Percentiles rank a stretch among this genome's conserved stretches.
These are phyloP conservation scores for Detonula confervacea DNA, from an alignment of 352 stramenopile species.

Conservation along the genomic window DNA sequence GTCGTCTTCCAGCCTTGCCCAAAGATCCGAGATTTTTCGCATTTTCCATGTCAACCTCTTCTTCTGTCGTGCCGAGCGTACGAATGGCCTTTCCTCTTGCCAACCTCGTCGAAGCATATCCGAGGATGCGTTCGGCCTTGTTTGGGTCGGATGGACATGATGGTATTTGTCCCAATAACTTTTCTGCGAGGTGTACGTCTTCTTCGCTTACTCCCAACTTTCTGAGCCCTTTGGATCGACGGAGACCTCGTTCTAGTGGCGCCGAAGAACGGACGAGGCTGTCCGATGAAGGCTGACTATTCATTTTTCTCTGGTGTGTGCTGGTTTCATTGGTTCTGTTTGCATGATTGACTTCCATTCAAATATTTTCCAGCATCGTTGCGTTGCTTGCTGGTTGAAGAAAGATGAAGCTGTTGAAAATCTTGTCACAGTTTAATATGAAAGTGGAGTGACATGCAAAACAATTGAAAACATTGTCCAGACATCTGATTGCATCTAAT, in stretches of 20 bases:
- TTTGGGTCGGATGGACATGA: constrained; percentile 23
- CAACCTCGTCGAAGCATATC: constrained; percentile 34
- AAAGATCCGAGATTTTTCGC: constrained; percentile 46
- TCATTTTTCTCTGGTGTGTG: constrained; percentile 5
- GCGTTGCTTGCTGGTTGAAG: too few relatives aligned
- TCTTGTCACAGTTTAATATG: too few relatives aligned
- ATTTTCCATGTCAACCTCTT: constrained; percentile 53
- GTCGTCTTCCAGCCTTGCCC: constrained; percentile 23
- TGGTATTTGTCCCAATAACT: constrained; percentile 42
- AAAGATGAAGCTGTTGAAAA: too few relatives aligned
- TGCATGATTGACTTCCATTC: too few relatives aligned
- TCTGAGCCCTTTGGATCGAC: constrained; percentile 40
- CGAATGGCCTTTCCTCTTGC: constrained; percentile 42
- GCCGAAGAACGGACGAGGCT: neutral
- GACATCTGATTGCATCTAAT: too few relatives aligned
- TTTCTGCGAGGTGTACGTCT: constrained; percentile 42
- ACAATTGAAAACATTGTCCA: too few relatives aligned
- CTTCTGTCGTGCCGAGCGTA: constrained; percentile 41
- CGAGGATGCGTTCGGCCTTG: constrained; percentile 45
- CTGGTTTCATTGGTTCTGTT: too few relatives aligned
- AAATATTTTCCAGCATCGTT: too few relatives aligned
- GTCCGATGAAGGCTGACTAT: neutral
- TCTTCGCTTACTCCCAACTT: constrained; percentile 53
- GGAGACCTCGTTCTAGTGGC: neutral
- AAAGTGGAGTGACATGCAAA: too few relatives aligned